Evolutionary conservation across 495 filamentous ascomycete genomes (phyloP), one percentile per base, ranked within the genome.

Genomic region (Xanthoparmelia taractica): DNA sequence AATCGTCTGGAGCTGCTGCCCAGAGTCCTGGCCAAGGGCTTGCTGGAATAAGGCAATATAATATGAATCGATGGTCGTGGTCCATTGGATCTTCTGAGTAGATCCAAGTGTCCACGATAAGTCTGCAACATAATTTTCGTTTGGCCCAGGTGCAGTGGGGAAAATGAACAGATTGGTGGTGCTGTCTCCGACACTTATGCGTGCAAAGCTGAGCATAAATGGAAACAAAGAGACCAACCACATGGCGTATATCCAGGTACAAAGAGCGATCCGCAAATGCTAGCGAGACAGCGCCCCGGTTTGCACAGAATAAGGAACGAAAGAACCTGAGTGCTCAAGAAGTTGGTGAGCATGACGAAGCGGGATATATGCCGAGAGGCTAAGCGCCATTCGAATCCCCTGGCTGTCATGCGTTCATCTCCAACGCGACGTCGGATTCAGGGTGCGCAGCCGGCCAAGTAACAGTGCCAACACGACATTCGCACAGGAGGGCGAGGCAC

Each of bases 81-180:
- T 33, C 52, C 52, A 33, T 56, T 56, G 52, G 33, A 56, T 56
- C 27, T 56, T 56, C 10, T 56, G 52, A 31, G 4, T 56, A 31
- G 52, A 56, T 8, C 52, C 52, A 31, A 56, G 2, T 31, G 15
- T 12, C 52, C 52, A 56, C 27, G 52, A 56, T 56, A 33, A 56
- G 52, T 56, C 18, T 8, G 4, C 52, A 33, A 36, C 52, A 56
- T 0, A 36, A 56, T 31, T 56, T 33, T 10, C 2, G 15, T 8
- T 33, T 31, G 52, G 52, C 27, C 52, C 52, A 10, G 52, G 29
- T 56, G 52, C 27, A 31, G 25, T 31, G 33, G 52, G 52, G 33
- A 18, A 33, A 56, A 56, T 36, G 27, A 56, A 56, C 20, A 31
- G 25, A 56, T 33, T 36, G 15, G 1, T 0, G 15, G 29, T 2